These are phyloP conservation scores for Coccomyxa subellipsoidea DNA, from an alignment of 163 green algal genomes.

Conservation along the genomic window DNA sequence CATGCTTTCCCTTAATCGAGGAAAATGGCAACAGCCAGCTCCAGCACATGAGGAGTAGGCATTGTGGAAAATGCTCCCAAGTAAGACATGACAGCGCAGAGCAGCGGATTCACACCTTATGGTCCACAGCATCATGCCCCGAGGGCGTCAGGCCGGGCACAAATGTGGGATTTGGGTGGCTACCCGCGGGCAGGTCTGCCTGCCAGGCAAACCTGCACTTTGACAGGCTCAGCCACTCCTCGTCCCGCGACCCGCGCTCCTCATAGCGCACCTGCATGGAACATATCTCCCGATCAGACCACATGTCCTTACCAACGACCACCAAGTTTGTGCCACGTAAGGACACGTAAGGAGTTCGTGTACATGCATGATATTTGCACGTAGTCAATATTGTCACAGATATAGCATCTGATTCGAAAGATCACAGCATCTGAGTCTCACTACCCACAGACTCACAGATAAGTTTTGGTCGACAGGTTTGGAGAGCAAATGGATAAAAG, in stretches of 20 bases:
- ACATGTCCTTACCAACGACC: too few relatives aligned
- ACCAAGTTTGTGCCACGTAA: too few relatives aligned
- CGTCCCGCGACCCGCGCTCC: background rate
- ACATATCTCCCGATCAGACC: background rate
- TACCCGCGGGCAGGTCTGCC: background rate
- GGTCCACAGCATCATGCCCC: background rate
- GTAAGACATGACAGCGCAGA: background rate
- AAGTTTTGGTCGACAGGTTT: background rate
- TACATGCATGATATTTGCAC: too few relatives aligned
- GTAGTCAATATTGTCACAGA: too few relatives aligned
- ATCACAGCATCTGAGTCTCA: too few relatives aligned
- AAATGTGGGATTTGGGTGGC: background rate
- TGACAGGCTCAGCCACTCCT: conserved; percentile 16
- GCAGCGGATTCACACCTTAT: background rate
- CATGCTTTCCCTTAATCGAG: too few relatives aligned
- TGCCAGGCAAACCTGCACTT: background rate
- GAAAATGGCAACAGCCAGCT: too few relatives aligned
- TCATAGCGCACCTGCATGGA: conserved; percentile 5
- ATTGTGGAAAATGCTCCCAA: background rate
- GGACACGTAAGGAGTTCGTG: too few relatives aligned
- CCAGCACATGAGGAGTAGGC: background rate
- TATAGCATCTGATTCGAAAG: background rate
- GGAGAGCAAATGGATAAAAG: background rate
- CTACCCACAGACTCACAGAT: too few relatives aligned
- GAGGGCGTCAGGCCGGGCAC: background rate